These are phyloP conservation scores for Hondaea fermentalgiana DNA, from an alignment of 108 stramenopile genomes.

Conservation along the genomic window DNA sequence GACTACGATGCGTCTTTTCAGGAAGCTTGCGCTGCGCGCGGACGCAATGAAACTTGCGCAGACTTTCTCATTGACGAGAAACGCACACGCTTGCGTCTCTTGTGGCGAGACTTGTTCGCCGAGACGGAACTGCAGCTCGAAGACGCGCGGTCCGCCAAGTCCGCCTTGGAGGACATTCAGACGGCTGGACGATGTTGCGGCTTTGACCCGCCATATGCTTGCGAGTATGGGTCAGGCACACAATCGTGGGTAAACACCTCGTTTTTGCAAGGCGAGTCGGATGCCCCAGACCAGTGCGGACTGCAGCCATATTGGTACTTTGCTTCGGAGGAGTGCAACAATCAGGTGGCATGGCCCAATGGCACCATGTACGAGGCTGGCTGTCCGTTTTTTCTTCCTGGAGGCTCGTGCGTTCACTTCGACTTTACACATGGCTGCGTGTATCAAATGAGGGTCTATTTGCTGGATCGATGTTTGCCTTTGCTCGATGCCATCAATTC, in stretches of 20 bases:
- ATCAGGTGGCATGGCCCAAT: not conserved
- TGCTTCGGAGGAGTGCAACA: not conserved
- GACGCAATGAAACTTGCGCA: not conserved
- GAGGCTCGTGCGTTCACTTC: not conserved
- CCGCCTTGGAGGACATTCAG: not conserved
- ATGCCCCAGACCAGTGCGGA: not conserved
- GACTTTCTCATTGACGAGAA: not conserved
- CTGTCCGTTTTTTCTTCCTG: not conserved
- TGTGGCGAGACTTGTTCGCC: not conserved
- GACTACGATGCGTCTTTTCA: not conserved
- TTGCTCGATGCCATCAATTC: not conserved
- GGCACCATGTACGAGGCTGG: not conserved
- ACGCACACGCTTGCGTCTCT: not conserved
- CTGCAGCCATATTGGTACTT: not conserved
- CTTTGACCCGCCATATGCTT: not conserved
- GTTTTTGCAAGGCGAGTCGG: not conserved
- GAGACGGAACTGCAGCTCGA: not conserved
- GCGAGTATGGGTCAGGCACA: not conserved
- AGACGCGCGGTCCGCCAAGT: not conserved
- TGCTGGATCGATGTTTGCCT: not conserved
- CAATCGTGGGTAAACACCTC: not conserved
- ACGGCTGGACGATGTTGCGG: not conserved
- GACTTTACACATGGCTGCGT: not conserved
- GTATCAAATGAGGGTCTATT: not conserved
- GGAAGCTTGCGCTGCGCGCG: not conserved